Conservation (phyloP, 768 basidiomycete genomes). For the Xerocomellus amylosporus region DNA sequence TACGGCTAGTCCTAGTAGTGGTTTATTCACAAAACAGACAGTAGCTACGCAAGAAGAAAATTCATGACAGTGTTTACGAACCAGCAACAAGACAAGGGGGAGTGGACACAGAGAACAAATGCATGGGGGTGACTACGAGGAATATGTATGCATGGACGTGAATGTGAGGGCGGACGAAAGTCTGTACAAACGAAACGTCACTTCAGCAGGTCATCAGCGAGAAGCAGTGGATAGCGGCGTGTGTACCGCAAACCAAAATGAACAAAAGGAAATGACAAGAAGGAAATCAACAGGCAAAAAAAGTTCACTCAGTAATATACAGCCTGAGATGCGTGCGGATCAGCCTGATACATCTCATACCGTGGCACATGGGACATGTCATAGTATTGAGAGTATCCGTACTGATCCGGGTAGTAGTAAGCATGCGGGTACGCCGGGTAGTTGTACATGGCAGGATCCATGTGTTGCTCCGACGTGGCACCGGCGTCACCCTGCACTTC, state of each 20-base stretch:
- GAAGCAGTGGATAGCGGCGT: conserved; percentile 18
- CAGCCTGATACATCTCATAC: conserved; percentile 65
- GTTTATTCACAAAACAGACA: conserved; percentile 17
- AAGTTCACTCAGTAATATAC: conserved; percentile 55
- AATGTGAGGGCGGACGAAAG: conserved; percentile 17
- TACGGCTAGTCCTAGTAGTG: no score
- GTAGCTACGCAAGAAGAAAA: conserved; percentile 13
- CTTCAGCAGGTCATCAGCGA: conserved; percentile 7
- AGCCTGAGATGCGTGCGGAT: conserved; percentile 47
- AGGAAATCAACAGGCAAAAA: conserved; percentile 7
- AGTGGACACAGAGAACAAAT: conserved; percentile 10
- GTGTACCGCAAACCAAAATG: conserved; percentile 16
- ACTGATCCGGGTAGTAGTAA: conserved; percentile 72
- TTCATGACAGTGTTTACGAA: conserved; percentile 5
- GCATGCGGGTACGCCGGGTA: conserved; percentile 56
- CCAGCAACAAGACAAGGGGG: conserved; percentile 12
- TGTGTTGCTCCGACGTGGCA: conserved; percentile 24
- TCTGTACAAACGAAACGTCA: conserved; percentile 29
- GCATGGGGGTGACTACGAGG: conserved; percentile 19
- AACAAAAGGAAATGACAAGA: conserved; percentile 18
- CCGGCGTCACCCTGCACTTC: conserved; percentile 18
- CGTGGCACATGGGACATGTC: conserved; percentile 63
- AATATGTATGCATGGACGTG: conserved; percentile 26
- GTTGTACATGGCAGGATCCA: conserved; percentile 44
- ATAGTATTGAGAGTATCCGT: conserved; percentile 64